Conservation (phyloP, 495 filamentous ascomycete species). For the Tuber magnatum region DNA sequence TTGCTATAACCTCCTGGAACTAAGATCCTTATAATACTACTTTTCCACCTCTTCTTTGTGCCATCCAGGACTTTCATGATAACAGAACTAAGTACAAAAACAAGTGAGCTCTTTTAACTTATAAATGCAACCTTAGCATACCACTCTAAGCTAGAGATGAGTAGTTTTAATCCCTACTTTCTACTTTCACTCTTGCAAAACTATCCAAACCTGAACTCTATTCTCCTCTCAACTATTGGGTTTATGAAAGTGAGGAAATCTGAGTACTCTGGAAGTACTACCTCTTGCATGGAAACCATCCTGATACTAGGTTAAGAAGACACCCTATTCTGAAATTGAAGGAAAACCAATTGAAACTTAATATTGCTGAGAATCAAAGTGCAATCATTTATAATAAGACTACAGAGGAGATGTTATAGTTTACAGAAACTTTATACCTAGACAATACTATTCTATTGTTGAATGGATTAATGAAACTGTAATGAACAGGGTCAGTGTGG, state of each 20-base stretch:
- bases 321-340: constrained; percentile 1
- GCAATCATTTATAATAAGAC: background rate
- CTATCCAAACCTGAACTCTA: background rate
- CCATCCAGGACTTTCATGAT: too few relatives aligned
- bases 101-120: too few relatives aligned
- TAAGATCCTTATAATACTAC: background rate
- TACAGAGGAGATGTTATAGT: constrained; percentile 2
- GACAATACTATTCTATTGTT: background rate
- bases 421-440: background rate
- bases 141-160: too few relatives aligned
- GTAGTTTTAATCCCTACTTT: too few relatives aligned
- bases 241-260: constrained; percentile 8
- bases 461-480: constrained; percentile 1
- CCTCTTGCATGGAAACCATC: background rate
- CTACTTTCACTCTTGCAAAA: too few relatives aligned
- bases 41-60: background rate
- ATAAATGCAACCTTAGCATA: too few relatives aligned
- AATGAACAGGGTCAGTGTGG: too few relatives aligned
- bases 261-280: background rate
- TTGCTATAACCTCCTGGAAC: background rate
- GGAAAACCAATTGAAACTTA: background rate
- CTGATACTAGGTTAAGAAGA: too few relatives aligned
- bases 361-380: constrained; percentile 2
- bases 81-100: too few relatives aligned
- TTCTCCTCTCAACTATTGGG: background rate